These are phyloP conservation scores for Geotrichum fermentans DNA, from an alignment of 1,139 yeast genomes.

Conservation along the genomic window DNA sequence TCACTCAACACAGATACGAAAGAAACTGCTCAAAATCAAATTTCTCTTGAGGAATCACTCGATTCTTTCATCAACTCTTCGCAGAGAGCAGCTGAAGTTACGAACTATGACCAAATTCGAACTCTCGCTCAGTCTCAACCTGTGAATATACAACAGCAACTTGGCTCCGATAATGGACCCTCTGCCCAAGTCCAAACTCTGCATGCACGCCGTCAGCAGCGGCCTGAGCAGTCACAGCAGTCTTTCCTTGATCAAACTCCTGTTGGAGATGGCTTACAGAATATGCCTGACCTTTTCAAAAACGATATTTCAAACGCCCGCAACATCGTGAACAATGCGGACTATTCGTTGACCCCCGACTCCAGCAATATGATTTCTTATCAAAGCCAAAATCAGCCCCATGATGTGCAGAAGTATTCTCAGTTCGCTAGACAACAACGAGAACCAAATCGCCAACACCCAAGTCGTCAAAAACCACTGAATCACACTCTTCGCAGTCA, in stretches of 20 bases:
- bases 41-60: not conserved
- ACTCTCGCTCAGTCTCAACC: not conserved
- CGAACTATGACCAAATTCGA: not conserved
- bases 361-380: slow-evolving; percentile 21
- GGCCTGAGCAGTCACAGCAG: not conserved
- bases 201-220: not conserved
- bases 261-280: not conserved
- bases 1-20: not conserved
- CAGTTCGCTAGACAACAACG: slow-evolving; percentile 25
- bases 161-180: not conserved
- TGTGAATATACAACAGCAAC: not conserved
- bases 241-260: not conserved
- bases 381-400: slow-evolving; percentile 23
- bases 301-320: not conserved
- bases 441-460: slow-evolving; percentile 22
- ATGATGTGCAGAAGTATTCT: slow-evolving; percentile 20
- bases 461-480: slow-evolving; percentile 22
- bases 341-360: too few relatives aligned
- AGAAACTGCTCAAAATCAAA: not conserved
- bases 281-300: not conserved
- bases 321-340: not conserved
- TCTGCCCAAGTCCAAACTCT: not conserved
- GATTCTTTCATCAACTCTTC: not conserved
- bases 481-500: slow-evolving; percentile 10
- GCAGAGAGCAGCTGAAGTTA: not conserved